Conservation (phyloP, 495 filamentous ascomycete genomes). For the Lophiotrema nucula region DNA sequence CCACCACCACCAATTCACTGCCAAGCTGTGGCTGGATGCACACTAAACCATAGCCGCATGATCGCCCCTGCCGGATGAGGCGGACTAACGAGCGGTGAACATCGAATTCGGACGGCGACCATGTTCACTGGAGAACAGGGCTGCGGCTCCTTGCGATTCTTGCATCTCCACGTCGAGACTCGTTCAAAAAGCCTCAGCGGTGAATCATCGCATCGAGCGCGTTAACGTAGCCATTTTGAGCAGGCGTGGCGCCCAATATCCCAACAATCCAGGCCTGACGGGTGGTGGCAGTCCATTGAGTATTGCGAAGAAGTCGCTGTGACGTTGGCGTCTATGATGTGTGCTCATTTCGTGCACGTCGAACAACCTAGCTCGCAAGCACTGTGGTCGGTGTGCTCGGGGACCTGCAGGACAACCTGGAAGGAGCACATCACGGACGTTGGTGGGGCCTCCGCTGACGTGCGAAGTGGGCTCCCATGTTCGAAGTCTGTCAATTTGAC, state of each 20-base stretch:
- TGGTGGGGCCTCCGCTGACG: slow-evolving; percentile 11
- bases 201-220: no score
- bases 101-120: background rate
- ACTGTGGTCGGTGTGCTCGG: no score
- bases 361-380: no score
- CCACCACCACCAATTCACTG: background rate
- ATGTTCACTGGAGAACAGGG: background rate
- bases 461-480: background rate
- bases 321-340: no score
- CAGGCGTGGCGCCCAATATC: no score
- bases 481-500: background rate
- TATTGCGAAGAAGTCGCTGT: background rate
- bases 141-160: background rate
- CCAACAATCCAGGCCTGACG: no score
- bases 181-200: no score
- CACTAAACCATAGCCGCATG: slow-evolving; percentile 16
- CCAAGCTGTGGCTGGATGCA: slow-evolving; percentile 17
- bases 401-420: background rate
- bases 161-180: no score
- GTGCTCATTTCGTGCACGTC: background rate
- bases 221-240: no score
- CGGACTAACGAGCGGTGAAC: slow-evolving; percentile 12
- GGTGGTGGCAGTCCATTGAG: background rate
- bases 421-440: slow-evolving; percentile 17
- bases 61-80: slow-evolving; percentile 5